phyloP scores from a whole-genome alignment of 352 stramenopile genomes.

The Thalassiosira ordinaria region DNA sequence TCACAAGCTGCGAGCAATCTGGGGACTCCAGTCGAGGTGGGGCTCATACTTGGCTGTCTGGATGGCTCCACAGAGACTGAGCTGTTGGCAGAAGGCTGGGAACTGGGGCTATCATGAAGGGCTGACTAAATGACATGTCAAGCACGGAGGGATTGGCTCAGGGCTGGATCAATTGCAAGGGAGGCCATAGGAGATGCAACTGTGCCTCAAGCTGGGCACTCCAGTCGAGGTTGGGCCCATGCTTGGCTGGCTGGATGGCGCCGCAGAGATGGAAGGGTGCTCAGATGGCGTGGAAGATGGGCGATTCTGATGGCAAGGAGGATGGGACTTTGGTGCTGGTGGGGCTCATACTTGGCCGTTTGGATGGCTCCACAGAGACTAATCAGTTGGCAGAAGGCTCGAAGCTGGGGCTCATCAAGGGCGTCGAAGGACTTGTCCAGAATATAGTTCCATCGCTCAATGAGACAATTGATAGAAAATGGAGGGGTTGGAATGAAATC shows the following conservation, averaged over 20 bases:
- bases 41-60: background rate
- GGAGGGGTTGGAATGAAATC: slow-evolving; percentile 45
- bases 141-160: background rate
- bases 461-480: slow-evolving; percentile 48
- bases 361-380: background rate
- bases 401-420: background rate
- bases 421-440: slow-evolving; percentile 49
- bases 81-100: background rate
- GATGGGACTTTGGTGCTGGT: background rate
- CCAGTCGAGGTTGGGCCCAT: background rate
- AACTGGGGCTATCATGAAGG: background rate
- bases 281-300: background rate
- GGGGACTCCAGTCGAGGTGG: too few relatives aligned
- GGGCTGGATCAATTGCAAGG: too few relatives aligned
- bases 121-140: background rate
- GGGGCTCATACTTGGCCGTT: background rate
- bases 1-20: too few relatives aligned
- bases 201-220: background rate
- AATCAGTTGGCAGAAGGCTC: background rate
- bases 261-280: background rate
- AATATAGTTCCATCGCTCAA: slow-evolving; percentile 26
- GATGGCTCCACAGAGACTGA: background rate
- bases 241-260: background rate
- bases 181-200: too few relatives aligned
- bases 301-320: too few relatives aligned